A percentile compares a stretch with the other conserved stretches of the same genome.
phyloP scores from a whole-genome alignment of 2,329 filamentous ascomycete species.

The Penicillium decumbens region DNA sequence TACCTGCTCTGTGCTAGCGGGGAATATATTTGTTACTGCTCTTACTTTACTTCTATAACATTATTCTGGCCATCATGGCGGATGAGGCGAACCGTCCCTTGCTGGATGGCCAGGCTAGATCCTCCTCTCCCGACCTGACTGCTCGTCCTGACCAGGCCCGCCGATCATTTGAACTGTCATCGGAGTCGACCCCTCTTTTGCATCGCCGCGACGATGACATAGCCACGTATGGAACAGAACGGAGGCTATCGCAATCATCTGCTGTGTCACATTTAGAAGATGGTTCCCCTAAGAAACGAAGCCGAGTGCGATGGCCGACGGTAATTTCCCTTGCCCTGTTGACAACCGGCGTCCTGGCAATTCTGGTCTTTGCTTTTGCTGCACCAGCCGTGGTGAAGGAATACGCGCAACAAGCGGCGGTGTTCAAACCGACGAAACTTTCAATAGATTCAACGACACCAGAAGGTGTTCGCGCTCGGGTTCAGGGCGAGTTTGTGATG shows the following conservation, averaged over 20 bases:
- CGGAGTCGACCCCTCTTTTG: constrained; percentile 44
- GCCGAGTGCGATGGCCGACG: constrained; percentile 65
- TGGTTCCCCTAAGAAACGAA: constrained; percentile 18
- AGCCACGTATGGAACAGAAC: constrained; percentile 29
- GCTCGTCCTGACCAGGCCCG: constrained; percentile 15
- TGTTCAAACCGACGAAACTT: constrained; percentile 76
- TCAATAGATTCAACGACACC: constrained; percentile 80
- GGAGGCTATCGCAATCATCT: constrained; percentile 15
- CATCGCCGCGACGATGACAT: constrained; percentile 33
- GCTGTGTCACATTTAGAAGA: constrained; percentile 19
- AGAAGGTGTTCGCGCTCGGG: constrained; percentile 69
- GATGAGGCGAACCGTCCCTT: constrained; percentile 33
- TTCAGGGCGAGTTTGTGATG: constrained; percentile 77
- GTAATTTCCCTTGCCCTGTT: constrained; percentile 67
- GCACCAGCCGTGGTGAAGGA: constrained; percentile 74
- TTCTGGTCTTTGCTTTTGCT: constrained; percentile 75
- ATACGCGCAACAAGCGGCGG: constrained; percentile 77
- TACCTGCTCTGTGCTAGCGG: not conserved
- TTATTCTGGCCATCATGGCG: constrained; percentile 28
- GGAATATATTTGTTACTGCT: not conserved
- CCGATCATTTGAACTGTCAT: constrained; percentile 34
- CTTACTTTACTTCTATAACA: constrained; percentile 1
- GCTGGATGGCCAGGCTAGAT: constrained; percentile 23
- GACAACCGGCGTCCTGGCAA: constrained; percentile 57
- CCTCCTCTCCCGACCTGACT: constrained; percentile 19